Percentiles rank a stretch among this genome's conserved stretches.
phyloP scores from a whole-genome alignment of 163 green algal genomes.

The Coccomyxa subellipsoidea region DNA sequence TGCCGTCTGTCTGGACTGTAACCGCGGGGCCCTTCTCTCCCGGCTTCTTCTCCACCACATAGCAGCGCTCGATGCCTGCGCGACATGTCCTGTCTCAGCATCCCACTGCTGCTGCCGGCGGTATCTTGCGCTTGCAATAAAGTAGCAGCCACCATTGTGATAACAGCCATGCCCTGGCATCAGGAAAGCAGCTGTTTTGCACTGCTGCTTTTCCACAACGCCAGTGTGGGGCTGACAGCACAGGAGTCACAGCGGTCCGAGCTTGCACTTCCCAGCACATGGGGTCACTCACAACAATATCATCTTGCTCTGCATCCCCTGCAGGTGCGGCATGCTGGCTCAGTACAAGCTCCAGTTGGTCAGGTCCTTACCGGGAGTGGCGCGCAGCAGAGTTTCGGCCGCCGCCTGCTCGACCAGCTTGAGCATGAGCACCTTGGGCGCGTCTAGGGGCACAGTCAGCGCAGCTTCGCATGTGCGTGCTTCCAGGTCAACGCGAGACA shows the following conservation, averaged over 20 bases:
- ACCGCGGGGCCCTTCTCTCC: slow-evolving; percentile 6
- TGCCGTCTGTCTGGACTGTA: slow-evolving; percentile 88
- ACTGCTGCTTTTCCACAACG: too few relatives aligned
- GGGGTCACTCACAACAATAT: too few relatives aligned
- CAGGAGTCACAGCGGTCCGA: too few relatives aligned
- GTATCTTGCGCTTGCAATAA: too few relatives aligned
- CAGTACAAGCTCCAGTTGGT: not conserved
- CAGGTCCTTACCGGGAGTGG: slow-evolving; percentile 25
- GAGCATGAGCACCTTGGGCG: slow-evolving; percentile 84
- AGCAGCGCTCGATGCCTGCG: slow-evolving; percentile 56
- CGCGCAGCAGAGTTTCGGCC: slow-evolving; percentile 53
- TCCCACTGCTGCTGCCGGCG: too few relatives aligned
- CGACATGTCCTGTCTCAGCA: too few relatives aligned
- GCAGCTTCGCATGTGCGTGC: slow-evolving; percentile 1
- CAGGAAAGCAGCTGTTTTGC: too few relatives aligned
- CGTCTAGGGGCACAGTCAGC: slow-evolving; percentile 52
- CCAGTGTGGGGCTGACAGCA: too few relatives aligned
- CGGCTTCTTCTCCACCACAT: slow-evolving; percentile 33
- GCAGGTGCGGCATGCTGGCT: not conserved
- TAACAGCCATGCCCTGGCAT: too few relatives aligned
- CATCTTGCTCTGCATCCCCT: too few relatives aligned
- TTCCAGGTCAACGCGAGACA: not conserved
- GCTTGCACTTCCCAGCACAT: too few relatives aligned
- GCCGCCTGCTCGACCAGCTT: slow-evolving; percentile 83
- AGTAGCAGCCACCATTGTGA: too few relatives aligned